These are phyloP conservation scores for Solanum arcanum DNA, from an alignment of 257 asterid genomes.

Conservation along the genomic window DNA sequence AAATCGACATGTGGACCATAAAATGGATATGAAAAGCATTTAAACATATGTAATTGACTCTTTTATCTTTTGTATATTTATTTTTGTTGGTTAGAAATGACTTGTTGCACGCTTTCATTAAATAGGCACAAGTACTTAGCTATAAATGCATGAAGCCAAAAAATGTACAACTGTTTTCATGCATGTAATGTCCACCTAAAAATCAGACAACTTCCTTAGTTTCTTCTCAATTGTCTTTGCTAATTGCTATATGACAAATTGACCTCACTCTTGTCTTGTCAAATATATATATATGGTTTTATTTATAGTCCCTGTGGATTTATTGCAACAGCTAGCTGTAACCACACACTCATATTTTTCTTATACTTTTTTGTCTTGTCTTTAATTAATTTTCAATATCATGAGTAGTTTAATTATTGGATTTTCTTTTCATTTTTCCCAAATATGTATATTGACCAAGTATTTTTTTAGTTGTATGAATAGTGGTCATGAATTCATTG, in stretches of 20 bases:
- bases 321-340: background rate
- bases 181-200: background rate
- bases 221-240: background rate
- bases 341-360: background rate
- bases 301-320: background rate
- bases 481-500: background rate
- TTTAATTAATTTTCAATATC: background rate
- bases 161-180: background rate
- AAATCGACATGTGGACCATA: background rate
- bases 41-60: background rate
- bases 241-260: background rate
- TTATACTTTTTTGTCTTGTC: background rate
- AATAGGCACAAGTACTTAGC: background rate
- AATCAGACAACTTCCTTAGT: background rate
- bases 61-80: background rate
- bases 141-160: background rate
- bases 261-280: background rate
- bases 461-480: background rate
- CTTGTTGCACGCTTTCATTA: background rate
- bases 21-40: background rate
- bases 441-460: background rate
- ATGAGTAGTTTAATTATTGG: background rate
- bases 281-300: background rate
- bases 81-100: background rate
- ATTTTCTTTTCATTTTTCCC: background rate